Percentiles rank a stretch among this genome's conserved stretches.
phyloP scores from a whole-genome alignment of 2,329 filamentous ascomycete species.

The Dactylellina sp. region DNA sequence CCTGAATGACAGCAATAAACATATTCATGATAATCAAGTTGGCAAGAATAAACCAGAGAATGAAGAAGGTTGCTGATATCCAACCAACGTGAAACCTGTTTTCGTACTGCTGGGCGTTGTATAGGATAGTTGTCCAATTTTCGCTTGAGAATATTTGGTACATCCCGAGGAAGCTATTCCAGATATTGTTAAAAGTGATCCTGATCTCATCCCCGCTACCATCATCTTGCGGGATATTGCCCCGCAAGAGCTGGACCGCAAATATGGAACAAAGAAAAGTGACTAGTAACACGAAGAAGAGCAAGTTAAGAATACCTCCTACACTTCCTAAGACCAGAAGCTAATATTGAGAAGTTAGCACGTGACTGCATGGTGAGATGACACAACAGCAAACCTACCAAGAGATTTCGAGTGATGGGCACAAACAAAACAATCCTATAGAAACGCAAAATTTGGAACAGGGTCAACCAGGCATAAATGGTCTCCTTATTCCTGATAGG shows the following conservation, averaged over 20 bases:
- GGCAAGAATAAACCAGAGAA: conserved; percentile 93
- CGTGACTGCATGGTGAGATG: not conserved
- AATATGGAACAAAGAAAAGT: conserved; percentile 95
- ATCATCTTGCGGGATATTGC: conserved; percentile 78
- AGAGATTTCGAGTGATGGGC: conserved; percentile 85
- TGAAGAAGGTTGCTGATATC: conserved; percentile 90
- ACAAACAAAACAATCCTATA: conserved; percentile 93
- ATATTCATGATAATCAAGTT: conserved; percentile 98
- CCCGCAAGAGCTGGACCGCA: conserved; percentile 90
- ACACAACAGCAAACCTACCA: conserved; percentile 67
- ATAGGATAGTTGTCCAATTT: conserved; percentile 91
- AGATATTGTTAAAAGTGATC: conserved; percentile 88
- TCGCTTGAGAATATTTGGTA: conserved; percentile 97
- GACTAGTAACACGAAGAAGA: conserved; percentile 95
- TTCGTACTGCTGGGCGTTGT: conserved; percentile 79
- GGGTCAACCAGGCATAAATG: conserved; percentile 85
- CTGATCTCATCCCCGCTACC: conserved; percentile 72
- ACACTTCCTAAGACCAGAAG: conserved; percentile 88
- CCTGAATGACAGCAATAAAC: conserved; percentile 99
- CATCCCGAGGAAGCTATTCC: conserved; percentile 96
- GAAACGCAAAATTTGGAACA: conserved; percentile 91
- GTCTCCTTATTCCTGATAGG: conserved; percentile 77
- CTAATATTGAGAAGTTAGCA: conserved; percentile 62
- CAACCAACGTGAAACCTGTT: conserved; percentile 78
- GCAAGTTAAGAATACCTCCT: conserved; percentile 89